Percentiles rank a stretch among this genome's conserved stretches.
These are phyloP conservation scores for Suillus plorans DNA, from an alignment of 768 basidiomycete species.

Conservation along the genomic window DNA sequence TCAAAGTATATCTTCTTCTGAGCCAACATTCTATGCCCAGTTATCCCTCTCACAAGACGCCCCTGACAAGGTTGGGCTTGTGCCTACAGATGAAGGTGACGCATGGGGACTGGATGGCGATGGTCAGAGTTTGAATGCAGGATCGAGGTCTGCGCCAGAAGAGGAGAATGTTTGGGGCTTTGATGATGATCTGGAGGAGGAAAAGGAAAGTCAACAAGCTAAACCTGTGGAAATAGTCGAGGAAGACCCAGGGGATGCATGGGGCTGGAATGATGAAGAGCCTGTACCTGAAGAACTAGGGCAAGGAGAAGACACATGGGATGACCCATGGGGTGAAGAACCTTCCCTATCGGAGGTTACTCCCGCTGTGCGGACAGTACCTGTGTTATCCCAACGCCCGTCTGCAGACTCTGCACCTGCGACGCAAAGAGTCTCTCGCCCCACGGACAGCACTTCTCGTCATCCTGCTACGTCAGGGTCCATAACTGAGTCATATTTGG, in stretches of 20 bases:
- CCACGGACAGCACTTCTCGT: constrained; percentile 18
- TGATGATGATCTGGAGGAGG: constrained; percentile 43
- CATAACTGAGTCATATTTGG: constrained; percentile 52
- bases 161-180: constrained; percentile 51
- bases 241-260: constrained; percentile 55
- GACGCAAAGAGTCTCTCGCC: constrained; percentile 14
- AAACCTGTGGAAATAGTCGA: constrained; percentile 16
- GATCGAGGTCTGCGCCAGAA: constrained; percentile 29
- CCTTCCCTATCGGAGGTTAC: constrained; percentile 26
- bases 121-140: constrained; percentile 26
- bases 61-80: constrained; percentile 2
- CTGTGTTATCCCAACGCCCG: constrained; percentile 28
- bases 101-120: constrained; percentile 48
- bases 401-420: constrained; percentile 42
- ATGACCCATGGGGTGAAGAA: constrained; percentile 67
- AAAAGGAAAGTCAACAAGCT: constrained; percentile 18
- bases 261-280: constrained; percentile 74
- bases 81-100: constrained; percentile 26
- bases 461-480: constrained; percentile 17
- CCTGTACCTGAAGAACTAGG: constrained; percentile 27
- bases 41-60: constrained; percentile 10
- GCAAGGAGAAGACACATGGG: constrained; percentile 52
- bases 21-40: constrained; percentile 28
- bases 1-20: constrained; percentile 16
- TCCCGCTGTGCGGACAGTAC: constrained; percentile 29